Conservation (phyloP, 1,284 basidiomycete genomes). For the Leccinum pseudoinsigne region DNA sequence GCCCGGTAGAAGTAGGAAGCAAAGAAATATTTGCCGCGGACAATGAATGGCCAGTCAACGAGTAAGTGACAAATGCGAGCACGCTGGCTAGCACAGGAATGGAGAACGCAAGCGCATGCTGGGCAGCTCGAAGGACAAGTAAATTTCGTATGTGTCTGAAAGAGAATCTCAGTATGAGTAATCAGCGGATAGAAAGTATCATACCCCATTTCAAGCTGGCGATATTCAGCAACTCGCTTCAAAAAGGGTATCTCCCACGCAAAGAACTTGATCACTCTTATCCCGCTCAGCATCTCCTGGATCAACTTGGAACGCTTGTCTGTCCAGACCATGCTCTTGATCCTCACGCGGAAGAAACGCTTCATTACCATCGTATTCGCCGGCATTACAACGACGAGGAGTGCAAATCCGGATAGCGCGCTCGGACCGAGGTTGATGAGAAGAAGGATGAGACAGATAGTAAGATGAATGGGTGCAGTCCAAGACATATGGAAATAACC, state of each 20-base stretch:
- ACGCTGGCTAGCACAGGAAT: no score
- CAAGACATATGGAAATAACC: background rate
- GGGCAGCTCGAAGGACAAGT: no score
- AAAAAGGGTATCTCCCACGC: no score
- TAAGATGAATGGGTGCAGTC: background rate
- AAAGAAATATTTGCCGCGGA: conserved; percentile 66
- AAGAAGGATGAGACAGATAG: background rate
- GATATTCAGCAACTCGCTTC: no score
- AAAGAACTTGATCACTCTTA: conserved; percentile 72
- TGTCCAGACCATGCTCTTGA: conserved; percentile 88
- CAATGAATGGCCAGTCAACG: conserved; percentile 56
- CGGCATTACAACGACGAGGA: conserved; percentile 69
- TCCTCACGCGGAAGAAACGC: conserved; percentile 67
- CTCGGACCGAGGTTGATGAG: conserved; percentile 68
- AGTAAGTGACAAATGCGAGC: no score
- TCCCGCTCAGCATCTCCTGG: conserved; percentile 82
- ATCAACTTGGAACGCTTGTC: conserved; percentile 84
- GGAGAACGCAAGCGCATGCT: no score
- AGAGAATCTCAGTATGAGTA: background rate
- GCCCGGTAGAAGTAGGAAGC: no score
- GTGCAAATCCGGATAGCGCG: conserved; percentile 79
- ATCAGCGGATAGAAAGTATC: no score
- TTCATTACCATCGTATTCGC: conserved; percentile 74
- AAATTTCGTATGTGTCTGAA: conserved; percentile 64
- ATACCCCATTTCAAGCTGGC: no score